These are phyloP conservation scores for Nigrospora oryzae DNA, from an alignment of 2,329 filamentous ascomycete species.

Conservation along the genomic window DNA sequence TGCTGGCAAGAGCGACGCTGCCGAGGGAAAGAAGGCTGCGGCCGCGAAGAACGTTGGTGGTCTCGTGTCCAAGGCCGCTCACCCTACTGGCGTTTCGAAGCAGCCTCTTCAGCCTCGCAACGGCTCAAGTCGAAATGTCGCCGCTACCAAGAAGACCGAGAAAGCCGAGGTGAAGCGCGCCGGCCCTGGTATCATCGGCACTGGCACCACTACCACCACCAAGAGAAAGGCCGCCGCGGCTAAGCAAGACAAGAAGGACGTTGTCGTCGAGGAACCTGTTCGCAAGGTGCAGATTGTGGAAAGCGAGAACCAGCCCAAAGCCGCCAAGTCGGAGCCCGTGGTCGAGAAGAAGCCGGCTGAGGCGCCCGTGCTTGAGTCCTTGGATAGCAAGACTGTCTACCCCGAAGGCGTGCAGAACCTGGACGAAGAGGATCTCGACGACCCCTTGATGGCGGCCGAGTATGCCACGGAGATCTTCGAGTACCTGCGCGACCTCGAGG, in stretches of 20 bases:
- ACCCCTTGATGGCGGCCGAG: conserved; percentile 96
- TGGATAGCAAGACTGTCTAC: conserved; percentile 13
- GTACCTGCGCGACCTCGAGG: conserved; percentile 82
- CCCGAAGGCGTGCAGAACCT: conserved; percentile 51
- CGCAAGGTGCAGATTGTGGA: conserved; percentile 55
- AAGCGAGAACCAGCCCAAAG: conserved; percentile 34
- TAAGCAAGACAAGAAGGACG: conserved; percentile 50
- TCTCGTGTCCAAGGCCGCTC: conserved; percentile 70
- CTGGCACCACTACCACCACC: conserved; percentile 27
- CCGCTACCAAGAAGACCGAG: conserved; percentile 60
- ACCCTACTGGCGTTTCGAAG: conserved; percentile 79
- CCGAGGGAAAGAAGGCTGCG: conserved; percentile 67
- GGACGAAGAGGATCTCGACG: conserved; percentile 80
- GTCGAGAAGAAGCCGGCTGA: conserved; percentile 19
- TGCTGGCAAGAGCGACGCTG: conserved; percentile 67
- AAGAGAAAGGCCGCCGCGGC: conserved; percentile 61
- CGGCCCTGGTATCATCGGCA: conserved; percentile 58
- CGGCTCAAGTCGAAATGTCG: conserved; percentile 52
- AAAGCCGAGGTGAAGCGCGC: conserved; percentile 66
- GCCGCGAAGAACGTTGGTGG: conserved; percentile 52
- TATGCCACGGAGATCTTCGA: conserved; percentile 97
- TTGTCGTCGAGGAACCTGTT: conserved; percentile 59
- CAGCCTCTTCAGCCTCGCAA: conserved; percentile 32
- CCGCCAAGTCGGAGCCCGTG: conserved; percentile 20
- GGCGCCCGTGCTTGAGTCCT: conserved; percentile 13